Conservation (phyloP, 2,329 filamentous ascomycete species). For the Hypocrella siamensis region DNA sequence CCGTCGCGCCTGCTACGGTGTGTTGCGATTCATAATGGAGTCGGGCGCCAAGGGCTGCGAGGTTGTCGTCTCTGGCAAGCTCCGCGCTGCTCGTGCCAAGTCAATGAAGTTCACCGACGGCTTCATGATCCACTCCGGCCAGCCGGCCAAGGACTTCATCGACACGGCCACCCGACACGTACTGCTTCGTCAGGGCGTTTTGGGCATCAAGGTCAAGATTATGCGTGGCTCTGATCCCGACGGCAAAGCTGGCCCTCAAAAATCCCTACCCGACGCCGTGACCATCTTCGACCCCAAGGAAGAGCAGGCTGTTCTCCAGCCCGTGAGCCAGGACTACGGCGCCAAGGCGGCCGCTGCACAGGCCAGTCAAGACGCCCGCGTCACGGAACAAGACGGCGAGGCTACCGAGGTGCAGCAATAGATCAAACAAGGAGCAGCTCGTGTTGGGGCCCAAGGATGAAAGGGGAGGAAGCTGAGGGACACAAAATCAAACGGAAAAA, state of each 20-base stretch:
- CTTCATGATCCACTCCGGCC: constrained; percentile 99
- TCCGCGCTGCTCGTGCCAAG: constrained; percentile 97
- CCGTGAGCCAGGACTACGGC: constrained; percentile 96
- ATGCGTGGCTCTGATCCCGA: constrained; percentile 99
- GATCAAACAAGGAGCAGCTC: constrained; percentile 10
- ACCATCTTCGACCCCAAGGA: constrained; percentile 99
- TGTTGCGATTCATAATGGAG: constrained; percentile 99
- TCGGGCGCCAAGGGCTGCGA: constrained; percentile 98
- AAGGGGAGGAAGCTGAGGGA: too few species aligned
- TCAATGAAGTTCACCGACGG: constrained; percentile 99
- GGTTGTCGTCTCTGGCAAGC: constrained; percentile 98
- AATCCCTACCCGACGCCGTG: constrained; percentile 94
- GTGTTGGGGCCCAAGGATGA: constrained; percentile 9
- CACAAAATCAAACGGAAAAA: constrained; percentile 1
- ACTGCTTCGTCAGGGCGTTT: constrained; percentile 97
- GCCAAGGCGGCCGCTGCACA: constrained; percentile 68
- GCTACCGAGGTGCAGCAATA: constrained; percentile 29
- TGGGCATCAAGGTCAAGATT: constrained; percentile 99
- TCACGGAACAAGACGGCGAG: constrained; percentile 42
- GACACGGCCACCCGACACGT: constrained; percentile 98
- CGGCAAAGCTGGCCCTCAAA: constrained; percentile 95
- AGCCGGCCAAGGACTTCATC: constrained; percentile 99
- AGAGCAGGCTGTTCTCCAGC: constrained; percentile 87
- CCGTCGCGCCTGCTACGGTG: constrained; percentile 98
- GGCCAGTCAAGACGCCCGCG: constrained; percentile 45